Evolutionary conservation across 2,329 filamentous ascomycete genomes (phyloP), one percentile per base, ranked within the genome.

Genomic region (Leptographium galeiforme): DNA sequence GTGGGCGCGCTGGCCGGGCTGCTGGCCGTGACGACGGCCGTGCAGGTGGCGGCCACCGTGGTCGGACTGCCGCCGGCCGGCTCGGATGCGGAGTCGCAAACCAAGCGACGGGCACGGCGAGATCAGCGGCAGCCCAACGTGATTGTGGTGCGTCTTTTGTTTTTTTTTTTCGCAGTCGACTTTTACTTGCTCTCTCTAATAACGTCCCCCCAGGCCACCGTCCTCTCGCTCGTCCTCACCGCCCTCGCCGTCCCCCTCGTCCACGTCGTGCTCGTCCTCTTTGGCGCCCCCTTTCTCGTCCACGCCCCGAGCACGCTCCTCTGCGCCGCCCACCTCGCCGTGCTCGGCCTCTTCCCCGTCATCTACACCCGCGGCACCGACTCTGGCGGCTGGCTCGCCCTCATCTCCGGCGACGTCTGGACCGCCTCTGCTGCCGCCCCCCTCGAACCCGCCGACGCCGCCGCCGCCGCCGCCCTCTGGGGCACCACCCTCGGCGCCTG

Each of bases 341-440:
- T 95, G 0, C 79, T 98, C 13, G 79, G 81, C 18, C 74, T 87
- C 0, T 84, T 90, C 55, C 89, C 89, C 3, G 72, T 96, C 14
- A 81, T 95, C 64, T 97, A 95, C 67, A 81, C 84, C 0, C 87
- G 91, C 61, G 91, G 91, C 2, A 80, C 93, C 16, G 85, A 93
- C 56, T 72, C 72, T 1, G 52, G 51, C 44, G 79, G 82, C 19
- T 95, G 94, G 85, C 72, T 85, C 8, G 72, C 76, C 47, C 77
- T 89, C 44, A 78, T 82, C 25, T 53, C 57, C 2, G 78, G 87
- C 18, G 74, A 39, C n/a, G 14, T 48, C 2, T 32, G 14, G 10
- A 12, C 38, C 30, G 25, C 18, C 3, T 18, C 30, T 12, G 39
- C 6, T 7, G 11, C 25, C 39, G 12, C 39, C 33, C 36, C 8